A percentile compares a stretch with the other conserved stretches of the same genome.
Conservation (phyloP, 768 basidiomycete genomes). For the Cyclocybe cylindracea region DNA sequence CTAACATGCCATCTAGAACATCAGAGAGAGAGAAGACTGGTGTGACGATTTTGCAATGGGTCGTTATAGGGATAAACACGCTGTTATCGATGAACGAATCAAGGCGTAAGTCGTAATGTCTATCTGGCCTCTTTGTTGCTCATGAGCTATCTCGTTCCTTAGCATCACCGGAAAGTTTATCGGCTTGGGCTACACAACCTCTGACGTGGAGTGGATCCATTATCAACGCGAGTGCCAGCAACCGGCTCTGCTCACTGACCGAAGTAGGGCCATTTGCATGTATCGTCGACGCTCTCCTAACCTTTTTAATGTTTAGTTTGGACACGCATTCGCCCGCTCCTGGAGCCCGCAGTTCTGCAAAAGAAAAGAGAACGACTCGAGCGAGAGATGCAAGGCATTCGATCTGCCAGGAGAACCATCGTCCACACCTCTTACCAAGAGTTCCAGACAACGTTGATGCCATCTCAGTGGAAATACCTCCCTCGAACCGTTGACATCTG, state of each 20-base stretch:
- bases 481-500: neutral
- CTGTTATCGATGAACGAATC: too few relatives aligned
- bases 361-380: neutral
- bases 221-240: constrained; percentile 1
- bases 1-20: neutral
- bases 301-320: neutral
- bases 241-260: constrained; percentile 22
- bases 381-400: neutral
- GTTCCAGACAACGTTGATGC: neutral
- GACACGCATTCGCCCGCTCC: constrained; percentile 5
- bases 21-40: too few relatives aligned
- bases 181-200: constrained; percentile 3
- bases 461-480: neutral
- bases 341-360: constrained; percentile 1
- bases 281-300: neutral
- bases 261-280: constrained; percentile 14
- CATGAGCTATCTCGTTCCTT: neutral
- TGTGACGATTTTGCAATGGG: too few relatives aligned
- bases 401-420: neutral
- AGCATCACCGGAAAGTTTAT: constrained; percentile 7
- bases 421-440: constrained; percentile 7
- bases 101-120: too few relatives aligned
- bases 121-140: too few relatives aligned
- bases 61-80: too few relatives aligned
- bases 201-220: neutral